Evolutionary conservation across 2,329 filamentous ascomycete genomes (phyloP), one percentile per base, ranked within the genome.

Genomic region (Aureobasidium namibiae): DNA sequence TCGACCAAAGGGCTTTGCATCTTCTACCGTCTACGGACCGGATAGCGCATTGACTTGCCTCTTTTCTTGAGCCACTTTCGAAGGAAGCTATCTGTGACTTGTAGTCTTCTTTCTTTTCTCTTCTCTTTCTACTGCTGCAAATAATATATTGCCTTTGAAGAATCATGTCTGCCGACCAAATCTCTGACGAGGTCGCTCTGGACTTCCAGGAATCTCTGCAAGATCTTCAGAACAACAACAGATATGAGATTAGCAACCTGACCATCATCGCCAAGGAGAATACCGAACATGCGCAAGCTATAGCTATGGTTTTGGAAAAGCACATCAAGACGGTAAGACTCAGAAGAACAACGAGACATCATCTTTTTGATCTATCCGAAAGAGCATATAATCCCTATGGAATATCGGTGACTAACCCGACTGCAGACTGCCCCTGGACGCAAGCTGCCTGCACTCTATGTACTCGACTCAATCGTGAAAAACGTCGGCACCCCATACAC

Each of bases 401-500:
- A 45, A 11, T 11, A 24, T 39, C 9, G 26, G 41, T 49, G 33
- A 68, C 79, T 82, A 67, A 82, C 69, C 54, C 52, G 23, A 45
- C 21, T 75, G 31, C 38, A 99, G 94, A 90, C 88, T 58, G 84
- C 90, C 46, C 91, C 94, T 39, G 82, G 85, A 62, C 92, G 91
- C 73, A 99, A 97, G 70, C 79, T 99, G 2, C 92, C 94, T 18
- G 90, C 94, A n/a, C 81, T 99, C 29, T 99, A 97, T 75, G 90
- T 99, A 65, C 86, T 99, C 69, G 94, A 99, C 75, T 97, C 92
- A 16, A 92, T 99, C 62, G 92, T 95, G 70, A 99, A 99, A 75
- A 97, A 99, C 78, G 91, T 99, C 63, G 94, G 94, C 62, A 96
- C 92, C 0, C 94, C 94, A 8, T 99, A 99, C 74, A 97, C 92